Base-by-base conservation (phyloP, 2,329 filamentous ascomycete species). In the Chrysoporthe cubensis region DNA sequence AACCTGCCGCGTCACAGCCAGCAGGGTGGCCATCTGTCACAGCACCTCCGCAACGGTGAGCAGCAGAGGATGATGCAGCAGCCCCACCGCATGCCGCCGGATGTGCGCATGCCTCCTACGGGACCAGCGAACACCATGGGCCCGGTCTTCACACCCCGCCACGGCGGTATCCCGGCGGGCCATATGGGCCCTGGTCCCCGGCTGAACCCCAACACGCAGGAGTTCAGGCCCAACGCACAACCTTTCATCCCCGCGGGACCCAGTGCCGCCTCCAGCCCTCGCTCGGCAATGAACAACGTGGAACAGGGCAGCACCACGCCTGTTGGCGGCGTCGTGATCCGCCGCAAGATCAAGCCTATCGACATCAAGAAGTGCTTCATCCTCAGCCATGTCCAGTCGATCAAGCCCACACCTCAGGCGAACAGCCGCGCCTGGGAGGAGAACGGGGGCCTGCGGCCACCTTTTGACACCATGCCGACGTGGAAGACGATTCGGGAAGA, bases 401-500 rank as follows among this genome's bases (percentile, higher is more conserved):
- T 88, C 60, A 80, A 82, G 66, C 84, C 86, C 26, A 26, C 26
- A 1, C 81, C 83, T 0, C 80, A 82, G 68, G 13, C 62, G 26
- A 84, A 80, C 34, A 65, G 48, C 18, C 83, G 84, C 72, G 88
- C 91, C 71, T 94, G 90, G 83, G 84, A 88, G 46, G 86, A 89
- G 67, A 97, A 96, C 74, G 90, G 90, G 59, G 94, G 93, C n/a
- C 87, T 97, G 64, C 91, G 91, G 48, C 91, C 91, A 40, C 90
- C 95, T 4, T 97, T 91, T 78, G 90, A 93, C 73, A 98, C 96
- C 1, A 83, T 85, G 13, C 94, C 94, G 0, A 94, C 91, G 0
- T 99, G 96, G 95, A 89, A 91, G 69, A 88, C 89, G 69, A 80
- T 89, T 34, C 81, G 88, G 61, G 91, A 93, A 71, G 83, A 87